Evolutionary conservation across 2,329 filamentous ascomycete genomes (phyloP), one percentile per base, ranked within the genome.

Genomic region (Phaeoacremonium minimum): DNA sequence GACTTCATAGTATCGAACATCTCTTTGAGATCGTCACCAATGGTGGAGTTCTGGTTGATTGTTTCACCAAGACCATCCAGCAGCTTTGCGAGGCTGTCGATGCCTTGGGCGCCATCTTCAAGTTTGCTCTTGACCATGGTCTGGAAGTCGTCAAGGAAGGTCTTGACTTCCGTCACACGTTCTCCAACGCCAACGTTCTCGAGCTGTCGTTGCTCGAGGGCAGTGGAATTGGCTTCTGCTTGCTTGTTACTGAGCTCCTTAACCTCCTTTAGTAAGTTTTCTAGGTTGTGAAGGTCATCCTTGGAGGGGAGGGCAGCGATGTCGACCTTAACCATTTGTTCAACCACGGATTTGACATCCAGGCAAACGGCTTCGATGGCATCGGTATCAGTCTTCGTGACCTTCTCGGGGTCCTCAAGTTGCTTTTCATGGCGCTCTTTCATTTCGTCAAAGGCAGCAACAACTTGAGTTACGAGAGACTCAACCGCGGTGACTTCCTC

Each of bases 301-400:
- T 89, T 94, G 5, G 79, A 80, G 2, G 88, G 79, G 4, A 95
- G 62, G 1, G 74, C 69, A 2, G 83, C 82, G 6, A 86, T 68
- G 50, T 93, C 83, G 1, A 84, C 79, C 36, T 84, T 71, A 20
- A 80, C 71, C 51, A 93, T 75, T 37, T 85, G 80, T 30, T 89
- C 84, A 7, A 96, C 69, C 18, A 83, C 78, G 5, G 75, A 70
- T 63, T 94, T 95, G 59, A 94, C 82, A 45, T 95, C 89, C n/a
- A 86, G 77, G 19, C 89, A 86, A 29, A 91, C 74, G 1, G 87
- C 74, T 45, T 88, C 86, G 7, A 97, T 76, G 2, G 86, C 77
- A 45, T 93, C 86, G 4, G 95, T 69, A 48, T 96, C 87, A 0
- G 80, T 77, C 64, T 95, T 95, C 33, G 81, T 85, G 16, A 91